phyloP scores from a whole-genome alignment of 257 asterid genomes.

The Ballota nigra region DNA sequence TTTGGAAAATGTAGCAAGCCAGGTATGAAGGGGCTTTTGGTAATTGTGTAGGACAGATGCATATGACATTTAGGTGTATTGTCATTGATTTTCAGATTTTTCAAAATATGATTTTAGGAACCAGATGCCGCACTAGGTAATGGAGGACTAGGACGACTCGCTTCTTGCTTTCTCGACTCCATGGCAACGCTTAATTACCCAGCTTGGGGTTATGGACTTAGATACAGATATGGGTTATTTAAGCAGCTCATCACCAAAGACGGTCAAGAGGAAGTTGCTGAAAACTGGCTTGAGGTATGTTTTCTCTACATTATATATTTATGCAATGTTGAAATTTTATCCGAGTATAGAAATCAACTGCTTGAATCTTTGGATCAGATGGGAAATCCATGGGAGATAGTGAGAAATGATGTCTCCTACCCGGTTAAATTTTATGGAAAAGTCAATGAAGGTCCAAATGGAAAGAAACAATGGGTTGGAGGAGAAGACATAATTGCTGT shows the following conservation, averaged over 20 bases:
- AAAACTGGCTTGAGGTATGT: conserved; percentile 62
- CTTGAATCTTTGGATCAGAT: conserved; percentile 33
- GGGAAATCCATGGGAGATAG: conserved; percentile 74
- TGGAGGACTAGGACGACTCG: conserved; percentile 67
- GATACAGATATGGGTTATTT: conserved; percentile 63
- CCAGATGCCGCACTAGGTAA: conserved; percentile 72
- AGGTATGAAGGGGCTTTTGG: conserved; percentile 30
- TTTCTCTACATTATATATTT: neutral
- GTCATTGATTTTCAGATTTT: neutral
- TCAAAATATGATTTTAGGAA: conserved; percentile 34
- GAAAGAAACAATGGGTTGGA: conserved; percentile 61
- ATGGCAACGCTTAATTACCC: conserved; percentile 64
- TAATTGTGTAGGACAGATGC: neutral
- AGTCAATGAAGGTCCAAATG: conserved; percentile 42
- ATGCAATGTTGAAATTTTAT: neutral
- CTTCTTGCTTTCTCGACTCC: conserved; percentile 66
- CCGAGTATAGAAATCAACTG: conserved; percentile 12
- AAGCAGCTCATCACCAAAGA: conserved; percentile 62
- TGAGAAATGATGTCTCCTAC: conserved; percentile 52
- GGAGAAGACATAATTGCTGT: conserved; percentile 58
- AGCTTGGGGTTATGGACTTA: conserved; percentile 69
- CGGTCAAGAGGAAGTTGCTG: conserved; percentile 70
- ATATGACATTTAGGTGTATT: neutral
- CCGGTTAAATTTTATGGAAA: conserved; percentile 62
- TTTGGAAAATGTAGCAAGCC: conserved; percentile 49